Evolutionary conservation across 176 grass and related monocot genomes (phyloP).

Genomic region (Carex littledalei): DNA sequence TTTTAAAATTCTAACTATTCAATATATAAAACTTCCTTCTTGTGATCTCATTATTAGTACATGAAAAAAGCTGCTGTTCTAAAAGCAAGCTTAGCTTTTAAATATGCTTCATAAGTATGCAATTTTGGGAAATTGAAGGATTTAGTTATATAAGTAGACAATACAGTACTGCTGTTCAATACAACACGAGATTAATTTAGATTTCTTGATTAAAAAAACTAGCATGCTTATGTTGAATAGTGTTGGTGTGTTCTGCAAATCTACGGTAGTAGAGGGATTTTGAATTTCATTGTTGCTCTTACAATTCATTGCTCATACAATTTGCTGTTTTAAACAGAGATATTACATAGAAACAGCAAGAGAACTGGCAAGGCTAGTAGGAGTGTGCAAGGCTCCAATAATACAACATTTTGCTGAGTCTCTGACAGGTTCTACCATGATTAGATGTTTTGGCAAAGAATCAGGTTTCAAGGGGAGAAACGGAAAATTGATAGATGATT

Average conservation of each 20-base stretch:
- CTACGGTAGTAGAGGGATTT: not conserved
- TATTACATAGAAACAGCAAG: slow-evolving; percentile 79
- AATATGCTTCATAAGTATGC: too few relatives aligned
- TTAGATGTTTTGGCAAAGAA: slow-evolving; percentile 79
- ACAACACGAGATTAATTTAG: not conserved
- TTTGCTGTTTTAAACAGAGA: slow-evolving; percentile 35
- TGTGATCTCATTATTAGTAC: not conserved
- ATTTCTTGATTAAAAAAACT: not conserved
- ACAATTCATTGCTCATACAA: not conserved
- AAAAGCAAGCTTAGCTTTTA: not conserved
- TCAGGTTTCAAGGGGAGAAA: slow-evolving; percentile 51
- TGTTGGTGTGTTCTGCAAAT: not conserved
- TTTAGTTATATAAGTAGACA: not conserved
- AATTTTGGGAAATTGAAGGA: not conserved
- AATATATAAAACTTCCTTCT: not conserved
- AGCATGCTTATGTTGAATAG: not conserved
- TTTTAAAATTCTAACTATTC: not conserved
- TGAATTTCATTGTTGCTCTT: not conserved
- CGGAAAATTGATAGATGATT: slow-evolving; percentile 56
- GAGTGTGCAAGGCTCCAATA: slow-evolving; percentile 79
- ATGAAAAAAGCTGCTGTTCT: not conserved
- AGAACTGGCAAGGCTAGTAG: slow-evolving; percentile 61
- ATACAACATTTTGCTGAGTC: slow-evolving; percentile 91
- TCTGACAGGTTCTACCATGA: slow-evolving; percentile 73
- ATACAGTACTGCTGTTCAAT: not conserved